Base-by-base conservation (phyloP, 352 stramenopile species). In the Phytophthora sp. region DNA sequence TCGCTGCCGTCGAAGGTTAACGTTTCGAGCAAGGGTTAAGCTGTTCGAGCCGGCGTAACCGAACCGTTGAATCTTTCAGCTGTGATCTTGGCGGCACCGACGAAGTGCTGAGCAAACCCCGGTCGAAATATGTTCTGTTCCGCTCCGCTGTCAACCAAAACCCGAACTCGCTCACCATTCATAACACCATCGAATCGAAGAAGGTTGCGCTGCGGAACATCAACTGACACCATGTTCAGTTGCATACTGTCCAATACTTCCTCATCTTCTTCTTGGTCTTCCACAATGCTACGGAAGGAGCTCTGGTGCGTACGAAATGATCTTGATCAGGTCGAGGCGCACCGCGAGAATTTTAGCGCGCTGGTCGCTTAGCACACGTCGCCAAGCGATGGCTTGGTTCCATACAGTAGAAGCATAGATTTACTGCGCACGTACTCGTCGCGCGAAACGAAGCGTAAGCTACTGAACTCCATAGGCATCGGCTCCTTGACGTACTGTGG, bases 81-180 rank as follows among this genome's bases (percentile, higher is more conserved):
- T 12, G n/a, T 51, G 12, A 50, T 26, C 26, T 59, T 50, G 24
- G 52, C 18, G 5, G 52, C 52, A 20, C 31, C 23, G 20, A 31
- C 12, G 41, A 3, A 49, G 27, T 51, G 38, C 33, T 52, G 38
- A 2, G 3, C 38, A n/a, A 60, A 38, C 4, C 53, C 53, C 11
- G 41, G 35, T 24, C 23, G 51, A 4, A 49, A 21, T 13, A 58
- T 49, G 15, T 58, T 58, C 4, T 33, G 26, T 9, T 54, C 54
- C 18, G 57, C 45, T 33, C 45, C 45, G 39, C 57, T 64, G 18
- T 51, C 35, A 27, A 57, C 36, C 45, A 64, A 49, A 30, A 56
- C 33, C 20, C 33, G 31, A 20, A 51, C 35, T 16, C 26, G 9
- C 13, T 51, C 12, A 2, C 26, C 57, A 35, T 57, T 57, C 57